Base-by-base conservation (phyloP, 1,139 yeast species). In the Diutina mesorugosa region DNA sequence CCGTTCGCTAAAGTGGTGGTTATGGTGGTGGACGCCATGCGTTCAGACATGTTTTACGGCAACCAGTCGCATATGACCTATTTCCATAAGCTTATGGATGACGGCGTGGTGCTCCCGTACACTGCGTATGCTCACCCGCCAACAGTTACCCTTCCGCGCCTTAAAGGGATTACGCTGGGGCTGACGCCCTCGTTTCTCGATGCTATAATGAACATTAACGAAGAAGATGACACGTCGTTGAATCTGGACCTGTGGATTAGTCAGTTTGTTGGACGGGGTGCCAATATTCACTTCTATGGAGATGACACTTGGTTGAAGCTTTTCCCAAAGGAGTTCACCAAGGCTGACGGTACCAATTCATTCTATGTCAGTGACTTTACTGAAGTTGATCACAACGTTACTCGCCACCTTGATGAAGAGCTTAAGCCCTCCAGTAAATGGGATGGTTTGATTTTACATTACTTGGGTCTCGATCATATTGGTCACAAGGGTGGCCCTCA, bases 231-330 rank as follows among this genome's bases (percentile, higher is more conserved):
- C 63, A 50, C 53, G 2, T 9, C 45, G 21, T 18, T 50, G 16
- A 74, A 83, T 1, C 81, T 95, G 0, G 99, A 95, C 67, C 87
- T 95, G 18, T 91, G 98, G 97, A 67, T 91, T 12, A 72, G 76
- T 47, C 98, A 93, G 66, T 74, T 90, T 69, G 69, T 71, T 14
- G 79, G 78, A 63, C 77, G 70, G 56, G 55, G 54, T 21, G 52
- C 55, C 3, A 61, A 56, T 0, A 73, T 93, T 48, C 85, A 90
- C 65, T 90, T 93, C 79, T 93, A 81, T 72, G 99, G 99, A 30
- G 99, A 93, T 68, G 99, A 93, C 66, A 93, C 99, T 0, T 95
- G 99, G 99, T 71, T 91, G 61, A 91, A 90, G 66, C 75, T 93
- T 54, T 95, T 90, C 63, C 77, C 77, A 1, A 93, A 93, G 0